Conservation (phyloP, 768 basidiomycete genomes). For the Sistotremastrum niveocremeum region DNA sequence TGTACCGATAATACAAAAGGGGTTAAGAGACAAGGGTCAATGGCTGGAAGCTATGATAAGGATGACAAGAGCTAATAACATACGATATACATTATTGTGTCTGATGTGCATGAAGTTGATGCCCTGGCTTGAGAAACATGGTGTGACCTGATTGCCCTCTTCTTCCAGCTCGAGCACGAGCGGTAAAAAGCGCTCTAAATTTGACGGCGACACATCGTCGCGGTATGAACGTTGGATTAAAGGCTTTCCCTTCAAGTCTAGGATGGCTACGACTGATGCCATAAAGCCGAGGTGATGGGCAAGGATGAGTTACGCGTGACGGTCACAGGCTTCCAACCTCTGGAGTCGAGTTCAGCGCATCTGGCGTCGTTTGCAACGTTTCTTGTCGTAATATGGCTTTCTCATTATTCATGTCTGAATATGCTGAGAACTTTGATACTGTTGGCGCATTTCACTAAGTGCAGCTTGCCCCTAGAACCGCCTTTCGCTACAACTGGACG, state of each 20-base stretch:
- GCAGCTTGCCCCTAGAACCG: no score
- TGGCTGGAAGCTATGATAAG: not conserved
- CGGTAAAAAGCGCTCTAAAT: conserved; percentile 88
- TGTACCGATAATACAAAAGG: conserved; percentile 17
- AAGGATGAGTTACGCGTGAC: no score
- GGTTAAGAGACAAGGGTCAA: not conserved
- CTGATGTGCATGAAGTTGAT: conserved; percentile 98
- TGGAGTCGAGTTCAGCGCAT: no score
- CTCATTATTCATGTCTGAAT: no score
- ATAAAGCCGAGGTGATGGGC: conserved; percentile 14
- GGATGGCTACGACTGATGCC: conserved; percentile 76
- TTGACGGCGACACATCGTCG: conserved; percentile 84
- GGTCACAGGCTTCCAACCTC: no score
- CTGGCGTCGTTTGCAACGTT: no score
- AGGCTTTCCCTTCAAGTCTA: conserved; percentile 97
- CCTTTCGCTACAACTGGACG: no score
- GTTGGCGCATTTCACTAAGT: no score
- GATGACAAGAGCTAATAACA: conserved; percentile 17
- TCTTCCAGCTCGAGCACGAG: conserved; percentile 92
- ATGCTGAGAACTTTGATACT: no score
- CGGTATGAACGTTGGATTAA: conserved; percentile 93
- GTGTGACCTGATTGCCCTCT: conserved; percentile 90
- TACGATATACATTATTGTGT: conserved; percentile 94
- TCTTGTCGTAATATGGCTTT: no score
- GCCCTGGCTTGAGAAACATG: conserved; percentile 90